Evolutionary conservation across 208 protist species (phyloP), one percentile per base, ranked within the genome.

Genomic region (Jaenimonas drosophilae): DNA sequence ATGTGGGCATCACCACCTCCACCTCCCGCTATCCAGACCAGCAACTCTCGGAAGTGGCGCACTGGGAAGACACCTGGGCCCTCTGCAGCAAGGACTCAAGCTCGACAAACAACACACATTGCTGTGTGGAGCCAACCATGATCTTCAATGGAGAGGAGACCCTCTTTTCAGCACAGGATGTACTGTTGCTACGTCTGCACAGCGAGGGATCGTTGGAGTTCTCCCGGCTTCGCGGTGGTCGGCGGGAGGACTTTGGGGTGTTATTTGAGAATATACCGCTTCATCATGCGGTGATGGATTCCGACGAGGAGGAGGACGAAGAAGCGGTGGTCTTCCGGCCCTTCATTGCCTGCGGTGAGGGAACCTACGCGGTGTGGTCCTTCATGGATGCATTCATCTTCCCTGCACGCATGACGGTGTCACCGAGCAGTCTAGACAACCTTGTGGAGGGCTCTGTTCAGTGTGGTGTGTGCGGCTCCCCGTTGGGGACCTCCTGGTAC

Each of bases 81-180:
- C 62, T 94, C 24, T 94, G 81, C 66, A 83, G 56, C 59, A 40
- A 69, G 31, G 81, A 94, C 50, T 77, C 73, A 0, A 56, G 30
- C 4, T 41, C 63, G 11, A 84, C 77, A 11, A 94, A 90, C 50
- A 88, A 62, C 54, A 57, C 84, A n/a, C 88, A 89, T 58, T 94
- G 81, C 65, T 84, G 59, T 37, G 70, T 88, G 31, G 70, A 79
- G 53, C 78, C 81, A 7, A 65, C 71, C 1, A 88, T 93, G 64
- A 81, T 89, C 17, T 84, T 85, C 49, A 72, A 73, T 44, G 64
- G 71, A 5, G 80, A 72, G 23, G 54, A 65, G 19, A 62, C 68
- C 38, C 62, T 90, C 5, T 94, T 83, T 43, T 44, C 42, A 31
- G 77, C 70, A 9, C 72, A 76, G 9, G 86, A 94, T 60, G 46